A percentile compares a stretch with the other conserved stretches of the same genome.
Conservation (phyloP, 495 filamentous ascomycete species). For the Xylaria intraflava region DNA sequence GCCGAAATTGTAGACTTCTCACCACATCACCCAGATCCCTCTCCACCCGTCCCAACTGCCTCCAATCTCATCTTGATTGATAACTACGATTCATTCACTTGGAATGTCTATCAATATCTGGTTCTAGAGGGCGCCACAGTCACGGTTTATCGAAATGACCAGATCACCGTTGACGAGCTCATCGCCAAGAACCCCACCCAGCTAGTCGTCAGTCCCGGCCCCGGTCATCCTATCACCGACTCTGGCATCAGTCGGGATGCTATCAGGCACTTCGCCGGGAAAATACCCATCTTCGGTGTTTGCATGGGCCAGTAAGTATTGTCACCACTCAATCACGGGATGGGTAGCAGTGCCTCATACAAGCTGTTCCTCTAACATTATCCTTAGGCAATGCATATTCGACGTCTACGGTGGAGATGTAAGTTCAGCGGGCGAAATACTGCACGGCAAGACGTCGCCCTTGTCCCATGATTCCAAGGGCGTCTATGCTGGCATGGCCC, state of each 20-base stretch:
- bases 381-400: slow-evolving; percentile 81
- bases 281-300: slow-evolving; percentile 92
- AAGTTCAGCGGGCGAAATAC: slow-evolving; percentile 87
- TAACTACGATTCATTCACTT: slow-evolving; percentile 99
- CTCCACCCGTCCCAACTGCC: slow-evolving; percentile 61
- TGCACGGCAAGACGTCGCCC: slow-evolving; percentile 93
- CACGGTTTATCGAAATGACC: slow-evolving; percentile 84
- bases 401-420: slow-evolving; percentile 86
- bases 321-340: background rate
- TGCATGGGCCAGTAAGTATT: slow-evolving; percentile 87
- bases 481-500: slow-evolving; percentile 69
- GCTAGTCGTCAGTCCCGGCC: slow-evolving; percentile 89
- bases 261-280: slow-evolving; percentile 87
- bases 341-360: background rate
- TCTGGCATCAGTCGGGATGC: slow-evolving; percentile 88
- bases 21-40: slow-evolving; percentile 68
- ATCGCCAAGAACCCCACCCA: slow-evolving; percentile 81
- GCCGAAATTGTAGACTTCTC: slow-evolving; percentile 74
- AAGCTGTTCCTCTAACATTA: background rate
- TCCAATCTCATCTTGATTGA: slow-evolving; percentile 93
- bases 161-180: slow-evolving; percentile 77
- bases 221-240: slow-evolving; percentile 84
- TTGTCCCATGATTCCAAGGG: slow-evolving; percentile 84
- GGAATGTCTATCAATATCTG: slow-evolving; percentile 98
- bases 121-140: slow-evolving; percentile 88